phyloP scores from a whole-genome alignment of 2,329 filamentous ascomycete species.

The Alternaria brassicicola region DNA sequence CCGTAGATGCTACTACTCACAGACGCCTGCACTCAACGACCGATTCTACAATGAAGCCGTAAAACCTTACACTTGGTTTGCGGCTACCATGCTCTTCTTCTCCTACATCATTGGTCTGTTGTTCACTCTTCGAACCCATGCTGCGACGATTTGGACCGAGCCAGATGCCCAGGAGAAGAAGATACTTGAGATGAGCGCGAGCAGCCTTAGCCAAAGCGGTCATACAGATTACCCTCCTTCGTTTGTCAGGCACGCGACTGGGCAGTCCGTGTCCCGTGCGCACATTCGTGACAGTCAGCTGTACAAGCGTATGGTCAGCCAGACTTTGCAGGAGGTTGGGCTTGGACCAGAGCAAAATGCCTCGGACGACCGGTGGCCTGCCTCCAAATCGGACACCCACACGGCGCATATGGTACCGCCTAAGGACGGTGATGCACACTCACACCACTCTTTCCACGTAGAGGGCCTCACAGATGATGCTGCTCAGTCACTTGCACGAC shows the following conservation, averaged over 20 bases:
- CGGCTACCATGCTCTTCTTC: conserved; percentile 82
- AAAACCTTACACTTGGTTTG: conserved; percentile 89
- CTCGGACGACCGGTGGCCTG: conserved; percentile 42
- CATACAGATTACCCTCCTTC: conserved; percentile 40
- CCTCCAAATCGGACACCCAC: conserved; percentile 32
- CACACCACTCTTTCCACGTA: conserved; percentile 55
- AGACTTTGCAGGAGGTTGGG: conserved; percentile 85
- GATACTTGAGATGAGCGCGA: conserved; percentile 46
- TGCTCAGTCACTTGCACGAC: conserved; percentile 78
- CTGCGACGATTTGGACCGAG: conserved; percentile 96
- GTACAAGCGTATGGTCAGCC: conserved; percentile 91
- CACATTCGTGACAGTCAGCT: conserved; percentile 87
- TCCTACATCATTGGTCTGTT: conserved; percentile 93
- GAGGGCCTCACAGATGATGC: conserved; percentile 81
- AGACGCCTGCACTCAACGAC: conserved; percentile 81
- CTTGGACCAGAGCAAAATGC: conserved; percentile 63
- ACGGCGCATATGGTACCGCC: conserved; percentile 47
- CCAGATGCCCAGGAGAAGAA: conserved; percentile 56
- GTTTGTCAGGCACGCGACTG: conserved; percentile 39
- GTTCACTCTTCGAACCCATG: conserved; percentile 95
- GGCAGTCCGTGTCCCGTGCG: conserved; percentile 35
- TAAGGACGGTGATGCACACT: conserved; percentile 44
- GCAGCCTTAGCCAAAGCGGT: conserved; percentile 40
- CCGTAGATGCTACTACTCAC: conserved; percentile 91
- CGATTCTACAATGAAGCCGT: conserved; percentile 90